Conservation (phyloP, 2,329 filamentous ascomycete species). For the Didymella sp. region DNA sequence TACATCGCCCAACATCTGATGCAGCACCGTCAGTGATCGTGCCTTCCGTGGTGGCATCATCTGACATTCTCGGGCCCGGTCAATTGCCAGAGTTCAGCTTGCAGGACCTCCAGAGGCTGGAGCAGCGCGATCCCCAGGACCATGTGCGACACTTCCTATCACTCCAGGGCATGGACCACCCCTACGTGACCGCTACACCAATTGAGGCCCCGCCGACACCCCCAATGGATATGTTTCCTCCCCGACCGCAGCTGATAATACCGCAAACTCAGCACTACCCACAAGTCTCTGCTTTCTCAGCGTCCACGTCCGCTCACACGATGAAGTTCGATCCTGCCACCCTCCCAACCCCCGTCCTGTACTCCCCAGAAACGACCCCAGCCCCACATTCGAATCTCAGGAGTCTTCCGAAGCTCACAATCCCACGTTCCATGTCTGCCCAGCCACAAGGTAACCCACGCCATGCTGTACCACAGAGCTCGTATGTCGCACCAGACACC, state of each 20-base stretch:
- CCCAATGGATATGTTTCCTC: conserved; percentile 51
- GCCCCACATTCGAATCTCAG: conserved; percentile 60
- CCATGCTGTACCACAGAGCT: conserved; percentile 32
- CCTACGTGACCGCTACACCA: conserved; percentile 71
- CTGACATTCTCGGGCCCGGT: conserved; percentile 81
- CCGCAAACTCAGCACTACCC: conserved; percentile 38
- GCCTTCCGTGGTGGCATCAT: conserved; percentile 83
- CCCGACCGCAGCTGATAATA: conserved; percentile 42
- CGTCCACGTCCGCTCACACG: conserved; percentile 46
- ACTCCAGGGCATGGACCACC: conserved; percentile 74
- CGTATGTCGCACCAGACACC: conserved; percentile 45
- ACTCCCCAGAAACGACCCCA: conserved; percentile 51
- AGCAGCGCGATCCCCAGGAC: conserved; percentile 82
- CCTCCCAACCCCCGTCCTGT: conserved; percentile 44
- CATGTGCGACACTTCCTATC: conserved; percentile 90
- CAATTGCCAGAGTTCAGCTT: conserved; percentile 69
- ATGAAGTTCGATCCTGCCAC: conserved; percentile 39
- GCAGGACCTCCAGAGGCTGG: conserved; percentile 75
- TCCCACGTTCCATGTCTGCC: conserved; percentile 56
- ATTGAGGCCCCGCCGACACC: conserved; percentile 57
- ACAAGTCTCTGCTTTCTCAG: conserved; percentile 44
- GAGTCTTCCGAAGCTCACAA: conserved; percentile 63
- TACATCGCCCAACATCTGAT: conserved; percentile 75
- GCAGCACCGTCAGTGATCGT: conserved; percentile 61
- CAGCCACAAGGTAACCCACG: conserved; percentile 38